Base-by-base conservation (phyloP, 768 basidiomycete genomes). In the Lentinula detonsa region DNA sequence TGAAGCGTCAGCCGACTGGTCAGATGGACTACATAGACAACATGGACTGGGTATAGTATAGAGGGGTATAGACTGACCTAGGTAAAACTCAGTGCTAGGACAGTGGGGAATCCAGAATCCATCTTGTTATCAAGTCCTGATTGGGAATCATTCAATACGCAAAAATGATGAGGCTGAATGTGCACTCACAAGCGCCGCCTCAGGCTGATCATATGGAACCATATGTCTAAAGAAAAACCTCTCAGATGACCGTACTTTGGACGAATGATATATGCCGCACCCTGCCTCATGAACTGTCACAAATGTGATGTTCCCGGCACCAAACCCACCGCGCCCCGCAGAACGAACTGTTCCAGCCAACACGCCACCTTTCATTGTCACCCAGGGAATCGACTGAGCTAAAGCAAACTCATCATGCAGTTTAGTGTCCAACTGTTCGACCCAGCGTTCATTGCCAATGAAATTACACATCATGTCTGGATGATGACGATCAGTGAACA, bases 181-280 rank as follows among this genome's bases (percentile, higher is more conserved):
- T 31, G 54, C 68, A 43, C 86, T 53, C 67, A 88, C 93, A 70
- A 93, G 75, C 49, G 93, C 85, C 43, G 87, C 94, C 67, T 91
- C 90, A 1, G 94, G 90, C 69, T 95, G 93, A 73, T 98, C 93
- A 68, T 81, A 87, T 4, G 94, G 93, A 7, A 92, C 92, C 93
- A 94, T 90, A 70, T 93, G 91, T 39, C 91, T 91, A 66, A 5
- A 61, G 63, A 63, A 49, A 59, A 51, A 60, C 59, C 42, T 49
- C 18, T 54, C 31, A 45, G 18, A n/a, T 21, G 33, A 40, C 48
- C 55, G 31, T 48, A 23, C 57, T 28, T 31, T 2, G 48, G 53
- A 59, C 13, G 5, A 48, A 46, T 51, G 55, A 57, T 3, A 53
- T 16, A 39, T 18, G 7, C 73, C 86, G 65, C 73, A 94, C 81